Percentiles rank a stretch among this genome's conserved stretches.
Conservation (phyloP, 768 basidiomycete species). For the Porphyrellus cyaneotinctus region DNA sequence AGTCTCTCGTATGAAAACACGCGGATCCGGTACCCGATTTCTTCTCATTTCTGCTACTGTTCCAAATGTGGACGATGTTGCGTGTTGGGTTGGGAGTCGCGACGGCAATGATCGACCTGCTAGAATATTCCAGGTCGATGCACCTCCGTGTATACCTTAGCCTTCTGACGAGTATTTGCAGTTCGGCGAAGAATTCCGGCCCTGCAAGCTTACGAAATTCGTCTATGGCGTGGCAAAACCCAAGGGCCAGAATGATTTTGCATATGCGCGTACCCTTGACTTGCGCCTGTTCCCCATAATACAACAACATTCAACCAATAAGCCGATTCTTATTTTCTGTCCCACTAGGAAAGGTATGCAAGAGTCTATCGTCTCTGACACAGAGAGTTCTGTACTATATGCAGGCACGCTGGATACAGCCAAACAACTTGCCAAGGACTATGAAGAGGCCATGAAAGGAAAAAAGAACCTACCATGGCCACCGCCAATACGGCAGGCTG, state of each 20-base stretch:
- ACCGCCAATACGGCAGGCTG: constrained; percentile 47
- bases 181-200: constrained; percentile 93
- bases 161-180: constrained; percentile 28
- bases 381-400: neutral
- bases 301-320: constrained; percentile 66
- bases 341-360: constrained; percentile 76
- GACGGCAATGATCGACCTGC: constrained; percentile 41
- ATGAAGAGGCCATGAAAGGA: constrained; percentile 48
- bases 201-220: constrained; percentile 70
- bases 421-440: constrained; percentile 71
- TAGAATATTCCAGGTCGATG: constrained; percentile 61
- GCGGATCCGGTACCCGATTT: constrained; percentile 70
- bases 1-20: constrained; percentile 86
- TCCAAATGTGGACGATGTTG: constrained; percentile 89
- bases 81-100: constrained; percentile 72
- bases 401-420: constrained; percentile 65
- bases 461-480: constrained; percentile 65
- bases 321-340: constrained; percentile 87
- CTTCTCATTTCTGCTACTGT: constrained; percentile 90
- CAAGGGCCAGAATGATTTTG: constrained; percentile 72
- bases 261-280: constrained; percentile 68
- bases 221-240: constrained; percentile 68
- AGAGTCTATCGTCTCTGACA: neutral
- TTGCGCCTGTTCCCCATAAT: constrained; percentile 69
- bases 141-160: neutral